phyloP scores from a whole-genome alignment of 345 rosid genomes.

The Eucalyptus virginea region DNA sequence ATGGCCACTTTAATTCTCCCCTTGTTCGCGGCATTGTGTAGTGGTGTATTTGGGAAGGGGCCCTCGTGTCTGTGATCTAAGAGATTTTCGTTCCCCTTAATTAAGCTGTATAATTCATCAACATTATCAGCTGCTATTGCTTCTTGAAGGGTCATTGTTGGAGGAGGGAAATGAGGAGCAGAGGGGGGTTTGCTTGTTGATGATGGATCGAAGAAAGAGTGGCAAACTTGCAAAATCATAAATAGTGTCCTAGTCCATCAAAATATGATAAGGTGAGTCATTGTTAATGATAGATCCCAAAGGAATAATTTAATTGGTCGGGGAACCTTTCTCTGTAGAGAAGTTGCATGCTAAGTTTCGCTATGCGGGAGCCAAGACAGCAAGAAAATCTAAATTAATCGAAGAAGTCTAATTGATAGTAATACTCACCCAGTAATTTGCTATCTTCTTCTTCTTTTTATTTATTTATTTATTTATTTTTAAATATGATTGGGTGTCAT shows the following conservation, averaged over 20 bases:
- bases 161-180: not conserved
- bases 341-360: not conserved
- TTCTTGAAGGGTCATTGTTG: not conserved
- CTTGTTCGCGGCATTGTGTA: not conserved
- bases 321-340: not conserved
- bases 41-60: not conserved
- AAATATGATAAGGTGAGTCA: not conserved
- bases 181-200: not conserved
- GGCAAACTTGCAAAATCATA: not conserved
- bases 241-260: too few relatives aligned
- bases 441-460: too few relatives aligned
- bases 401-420: too few relatives aligned
- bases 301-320: not conserved
- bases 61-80: not conserved
- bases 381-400: too few relatives aligned
- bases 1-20: not conserved
- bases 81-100: not conserved
- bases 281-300: not conserved
- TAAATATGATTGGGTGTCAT: not conserved
- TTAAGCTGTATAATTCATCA: not conserved
- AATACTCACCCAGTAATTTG: not conserved
- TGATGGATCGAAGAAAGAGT: not conserved
- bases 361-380: not conserved
- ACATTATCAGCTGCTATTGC: not conserved
- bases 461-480: too few relatives aligned